Base-by-base conservation (phyloP, 495 filamentous ascomycete species). In the Penicillium ucsense region DNA sequence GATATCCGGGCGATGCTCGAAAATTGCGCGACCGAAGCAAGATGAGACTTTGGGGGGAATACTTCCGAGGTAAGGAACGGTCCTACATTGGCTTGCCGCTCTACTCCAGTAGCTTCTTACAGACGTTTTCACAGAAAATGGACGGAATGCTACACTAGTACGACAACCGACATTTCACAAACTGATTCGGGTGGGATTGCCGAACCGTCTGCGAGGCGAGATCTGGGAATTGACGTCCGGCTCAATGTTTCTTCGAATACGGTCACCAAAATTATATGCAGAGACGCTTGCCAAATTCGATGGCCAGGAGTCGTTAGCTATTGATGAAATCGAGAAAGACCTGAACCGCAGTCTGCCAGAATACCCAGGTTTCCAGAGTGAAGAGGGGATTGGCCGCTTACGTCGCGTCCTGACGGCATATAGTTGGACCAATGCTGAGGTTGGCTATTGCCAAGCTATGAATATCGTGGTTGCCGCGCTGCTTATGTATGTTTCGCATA, bases 361-460 rank as follows among this genome's bases (percentile, higher is more conserved):
- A 63, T 98, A 98, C 61, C 86, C 92, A 8, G 92, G 92, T 3
- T 98, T 95, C 57, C 92, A 98, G 66, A 94, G 85, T 57, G 88
- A 95, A 55, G 89, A 95, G 57, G 92, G 92, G 6, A 98, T 98
- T 54, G 88, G 82, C 20, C 81, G 92, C 8, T 73, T 98, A 45
- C 79, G 92, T 38, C 73, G 91, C 41, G 92, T 98, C 29, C 74
- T 98, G 30, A 94, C 89, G 4, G 92, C 92, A 8, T 98, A 98
- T 65, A 95, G 88, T 64, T 98, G 92, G 92, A 86, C 79, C 27
- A 89, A 98, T 57, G 79, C 86, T 40, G 87, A 94, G 50, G 89
- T 98, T 35, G 92, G 92, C 29, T 98, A 98, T 63, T 98, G 92
- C 62, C 92, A 98, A 64, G 92, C 92, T 27, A 98, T 98, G 92